A percentile compares a stretch with the other conserved stretches of the same genome.
These are phyloP conservation scores for Sordariomycetes sp. DNA, from an alignment of 2,329 filamentous ascomycete species.

Conservation along the genomic window DNA sequence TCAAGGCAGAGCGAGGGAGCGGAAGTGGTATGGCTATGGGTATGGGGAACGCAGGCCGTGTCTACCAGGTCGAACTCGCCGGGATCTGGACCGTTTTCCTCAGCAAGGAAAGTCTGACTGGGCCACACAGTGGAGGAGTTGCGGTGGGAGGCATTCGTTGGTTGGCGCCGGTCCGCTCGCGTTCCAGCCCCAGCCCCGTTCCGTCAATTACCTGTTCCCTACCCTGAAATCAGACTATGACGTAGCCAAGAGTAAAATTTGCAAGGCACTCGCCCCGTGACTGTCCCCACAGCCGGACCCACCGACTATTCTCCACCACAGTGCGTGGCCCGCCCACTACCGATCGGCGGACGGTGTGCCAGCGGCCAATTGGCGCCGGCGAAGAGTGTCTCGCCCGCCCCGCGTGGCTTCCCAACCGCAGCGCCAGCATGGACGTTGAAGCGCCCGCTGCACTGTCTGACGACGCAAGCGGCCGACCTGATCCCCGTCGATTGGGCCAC, in stretches of 20 bases:
- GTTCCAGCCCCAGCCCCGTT: not conserved
- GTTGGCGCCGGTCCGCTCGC: not conserved
- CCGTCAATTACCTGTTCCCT: constrained; percentile 5
- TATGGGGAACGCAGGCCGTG: not conserved
- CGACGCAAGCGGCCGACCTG: not conserved
- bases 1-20: not conserved
- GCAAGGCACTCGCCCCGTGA: constrained; percentile 3
- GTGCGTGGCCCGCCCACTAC: not conserved
- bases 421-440: not conserved
- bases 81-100: not conserved
- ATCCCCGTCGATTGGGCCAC: not conserved
- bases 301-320: constrained; percentile 1
- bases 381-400: not conserved
- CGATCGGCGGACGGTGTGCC: not conserved
- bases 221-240: constrained; percentile 6
- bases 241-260: constrained; percentile 6
- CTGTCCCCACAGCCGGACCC: not conserved
- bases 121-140: constrained; percentile 1
- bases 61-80: not conserved
- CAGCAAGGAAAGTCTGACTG: not conserved
- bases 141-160: not conserved
- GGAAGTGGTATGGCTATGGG: no score
- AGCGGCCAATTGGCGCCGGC: not conserved
- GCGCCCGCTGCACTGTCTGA: not conserved
- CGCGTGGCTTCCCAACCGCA: not conserved